Evolutionary conservation across 306 rosid genomes (phyloP).

Genomic region (Rosa lucieae): DNA sequence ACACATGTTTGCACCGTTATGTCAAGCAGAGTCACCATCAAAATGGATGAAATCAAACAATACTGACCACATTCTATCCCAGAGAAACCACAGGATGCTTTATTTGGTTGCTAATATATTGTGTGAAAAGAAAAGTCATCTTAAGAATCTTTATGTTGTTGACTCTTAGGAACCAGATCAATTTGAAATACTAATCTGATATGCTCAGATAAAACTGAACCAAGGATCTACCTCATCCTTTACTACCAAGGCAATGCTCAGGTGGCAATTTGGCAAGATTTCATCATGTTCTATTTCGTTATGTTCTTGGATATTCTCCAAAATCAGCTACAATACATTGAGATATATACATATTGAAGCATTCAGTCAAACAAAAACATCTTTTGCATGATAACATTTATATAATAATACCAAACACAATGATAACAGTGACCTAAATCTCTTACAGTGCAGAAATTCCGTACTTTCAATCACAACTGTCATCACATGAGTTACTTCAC

Average conservation of each 20-base stretch:
- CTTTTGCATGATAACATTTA: not conserved
- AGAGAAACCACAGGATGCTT: constrained; percentile 7
- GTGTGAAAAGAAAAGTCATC: not conserved
- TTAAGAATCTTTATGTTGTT: not conserved
- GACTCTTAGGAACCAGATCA: not conserved
- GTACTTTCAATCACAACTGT: not conserved
- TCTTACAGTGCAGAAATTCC: not conserved
- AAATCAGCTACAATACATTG: not conserved
- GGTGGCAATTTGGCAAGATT: not conserved
- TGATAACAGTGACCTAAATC: not conserved
- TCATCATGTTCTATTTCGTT: not conserved
- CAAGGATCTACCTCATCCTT: not conserved
- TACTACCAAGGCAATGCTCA: not conserved
- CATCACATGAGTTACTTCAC: not conserved
- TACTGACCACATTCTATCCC: not conserved
- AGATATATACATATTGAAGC: not conserved
- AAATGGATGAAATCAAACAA: constrained; percentile 15
- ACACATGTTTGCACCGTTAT: constrained; percentile 24
- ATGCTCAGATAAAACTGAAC: not conserved
- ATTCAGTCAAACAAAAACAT: not conserved
- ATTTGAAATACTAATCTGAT: not conserved
- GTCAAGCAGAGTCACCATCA: constrained; percentile 10
- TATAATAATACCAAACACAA: not conserved
- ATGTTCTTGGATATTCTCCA: not conserved
- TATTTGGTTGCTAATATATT: not conserved